Evolutionary conservation across 306 rosid genomes (phyloP), one percentile per base, ranked within the genome.

Genomic region (Vachellia collinsii): DNA sequence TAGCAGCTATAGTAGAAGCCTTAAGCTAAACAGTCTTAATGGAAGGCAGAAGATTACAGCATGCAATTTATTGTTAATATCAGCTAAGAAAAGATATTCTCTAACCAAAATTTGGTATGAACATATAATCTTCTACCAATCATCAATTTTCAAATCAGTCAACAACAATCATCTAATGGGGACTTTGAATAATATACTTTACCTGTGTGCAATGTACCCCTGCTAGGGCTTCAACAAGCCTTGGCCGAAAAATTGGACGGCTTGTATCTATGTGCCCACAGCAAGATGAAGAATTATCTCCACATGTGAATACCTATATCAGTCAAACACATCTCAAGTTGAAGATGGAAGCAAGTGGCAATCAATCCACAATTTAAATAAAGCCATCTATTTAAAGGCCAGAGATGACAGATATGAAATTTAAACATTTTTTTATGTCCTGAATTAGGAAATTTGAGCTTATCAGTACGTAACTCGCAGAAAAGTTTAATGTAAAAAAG

Each of bases 131-230:
- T 8, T 9, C 16, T 43, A 53, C 38, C 71, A 54, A 70, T 62
- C n/a, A 42, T 51, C 58, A 65, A 47, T 25, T 79, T 70, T 75
- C 44, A 70, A 69, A 59, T 58, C 36, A 56, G 62, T 54, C 22
- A 29, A 76, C 44, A 38, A 19, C 20, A 36, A 71, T 79, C 64
- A 74, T 81, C 70, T 56, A 4, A 72, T 20, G 63, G 36, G 19
- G 22, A 42, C 11, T 51, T 42, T 70, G 80, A 46, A 58, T 36
- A 42, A 37, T 42, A 19, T 59, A 74, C 20, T 54, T 61, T 66
- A 92, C 98, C 94, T 92, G 97, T 88, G 88, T 94, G 94, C 97
- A 92, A 82, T 91, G 89, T 80, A 90, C 71, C 79, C 87, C 93
- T 71, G 84, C 91, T 80, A 94, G 83, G 78, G 92, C 87, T 69